phyloP scores from a whole-genome alignment of 768 basidiomycete species.

The Leccinum fibrillosum region DNA sequence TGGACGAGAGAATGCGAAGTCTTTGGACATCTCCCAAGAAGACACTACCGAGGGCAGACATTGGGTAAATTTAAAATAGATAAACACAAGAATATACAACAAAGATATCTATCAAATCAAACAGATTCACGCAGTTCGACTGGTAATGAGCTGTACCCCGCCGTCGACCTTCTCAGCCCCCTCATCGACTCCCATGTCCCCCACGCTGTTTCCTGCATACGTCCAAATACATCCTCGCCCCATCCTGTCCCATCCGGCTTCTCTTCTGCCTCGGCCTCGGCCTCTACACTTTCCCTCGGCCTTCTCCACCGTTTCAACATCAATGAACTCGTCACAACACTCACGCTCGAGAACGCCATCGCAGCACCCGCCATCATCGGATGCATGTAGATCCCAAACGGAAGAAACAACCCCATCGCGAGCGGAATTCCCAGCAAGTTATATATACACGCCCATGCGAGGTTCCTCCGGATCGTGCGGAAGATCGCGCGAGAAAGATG shows the following conservation, averaged over 20 bases:
- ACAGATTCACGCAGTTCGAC: conserved; percentile 55
- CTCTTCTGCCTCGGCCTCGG: conserved; percentile 27
- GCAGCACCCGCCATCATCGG: conserved; percentile 99
- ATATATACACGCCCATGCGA: conserved; percentile 95
- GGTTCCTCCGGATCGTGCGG: conserved; percentile 84
- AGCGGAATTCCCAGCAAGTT: conserved; percentile 92
- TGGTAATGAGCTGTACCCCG: conserved; percentile 69
- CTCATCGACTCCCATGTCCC: conserved; percentile 48
- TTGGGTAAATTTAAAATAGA: not conserved
- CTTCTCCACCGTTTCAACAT: conserved; percentile 82
- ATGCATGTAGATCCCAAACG: conserved; percentile 88
- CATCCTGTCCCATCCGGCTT: conserved; percentile 27
- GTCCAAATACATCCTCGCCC: conserved; percentile 29
- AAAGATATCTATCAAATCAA: not conserved
- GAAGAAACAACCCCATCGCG: conserved; percentile 96
- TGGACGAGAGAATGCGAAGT: conserved; percentile 57
- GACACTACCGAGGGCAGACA: conserved; percentile 69
- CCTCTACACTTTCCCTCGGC: conserved; percentile 62
- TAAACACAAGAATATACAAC: not conserved
- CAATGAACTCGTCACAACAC: conserved; percentile 88
- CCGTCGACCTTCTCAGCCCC: conserved; percentile 34
- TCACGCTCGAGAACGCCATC: conserved; percentile 97
- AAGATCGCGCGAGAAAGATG: conserved; percentile 89
- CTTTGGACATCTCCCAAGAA: conserved; percentile 78
- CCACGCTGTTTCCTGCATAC: conserved; percentile 40